A percentile compares a stretch with the other conserved stretches of the same genome.
Conservation (phyloP, 352 stramenopile genomes). For the Pythium brachiatum region DNA sequence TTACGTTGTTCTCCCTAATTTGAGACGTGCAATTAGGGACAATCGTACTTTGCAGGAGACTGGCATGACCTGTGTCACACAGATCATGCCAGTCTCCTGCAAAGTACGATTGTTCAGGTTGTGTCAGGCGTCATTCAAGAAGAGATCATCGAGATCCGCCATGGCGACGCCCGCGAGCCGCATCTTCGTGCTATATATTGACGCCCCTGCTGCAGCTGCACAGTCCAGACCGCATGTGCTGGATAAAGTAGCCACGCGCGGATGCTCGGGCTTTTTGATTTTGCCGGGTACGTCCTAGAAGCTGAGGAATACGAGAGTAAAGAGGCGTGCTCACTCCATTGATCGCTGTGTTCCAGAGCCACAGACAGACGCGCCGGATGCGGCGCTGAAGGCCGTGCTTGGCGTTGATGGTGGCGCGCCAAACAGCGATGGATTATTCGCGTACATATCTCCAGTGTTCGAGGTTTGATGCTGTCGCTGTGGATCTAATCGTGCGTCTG, state of each 20-base stretch:
- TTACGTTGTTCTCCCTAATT: neutral
- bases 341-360: neutral
- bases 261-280: slow-evolving; percentile 56
- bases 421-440: slow-evolving; percentile 30
- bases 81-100: neutral
- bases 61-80: too few relatives aligned
- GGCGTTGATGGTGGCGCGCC: slow-evolving; percentile 13
- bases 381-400: slow-evolving; percentile 37
- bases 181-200: slow-evolving; percentile 27
- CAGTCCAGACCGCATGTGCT: slow-evolving; percentile 18
- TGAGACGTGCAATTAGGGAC: neutral
- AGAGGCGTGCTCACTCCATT: neutral
- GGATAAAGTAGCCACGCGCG: slow-evolving; percentile 42
- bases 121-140: neutral
- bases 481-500: neutral
- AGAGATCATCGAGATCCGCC: neutral
- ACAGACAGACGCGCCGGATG: slow-evolving; percentile 16
- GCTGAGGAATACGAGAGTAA: neutral
- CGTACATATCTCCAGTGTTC: slow-evolving; percentile 4
- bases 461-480: neutral
- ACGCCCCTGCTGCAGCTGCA: neutral
- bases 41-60: neutral
- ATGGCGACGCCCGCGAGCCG: slow-evolving; percentile 27
- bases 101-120: slow-evolving; percentile 7
- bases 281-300: slow-evolving; percentile 31